A percentile compares a stretch with the other conserved stretches of the same genome.
phyloP scores from a whole-genome alignment of 805 yeast genomes.

The Metschnikowia picachoensis region DNA sequence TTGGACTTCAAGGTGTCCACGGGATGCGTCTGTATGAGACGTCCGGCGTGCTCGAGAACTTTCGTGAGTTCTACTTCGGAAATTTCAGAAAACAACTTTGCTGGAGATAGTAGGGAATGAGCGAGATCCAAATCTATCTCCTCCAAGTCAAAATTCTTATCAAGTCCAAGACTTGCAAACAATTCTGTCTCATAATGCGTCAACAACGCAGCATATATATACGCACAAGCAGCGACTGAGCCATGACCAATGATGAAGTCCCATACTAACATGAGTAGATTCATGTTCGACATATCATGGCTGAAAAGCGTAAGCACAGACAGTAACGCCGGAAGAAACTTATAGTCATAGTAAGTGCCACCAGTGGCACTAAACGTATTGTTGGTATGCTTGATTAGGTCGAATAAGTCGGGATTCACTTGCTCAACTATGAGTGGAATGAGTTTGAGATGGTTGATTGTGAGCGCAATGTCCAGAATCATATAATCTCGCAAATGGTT shows the following conservation, averaged over 20 bases:
- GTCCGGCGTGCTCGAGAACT: constrained; percentile 26
- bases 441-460: constrained; percentile 61
- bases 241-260: constrained; percentile 60
- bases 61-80: constrained; percentile 26
- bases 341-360: constrained; percentile 32
- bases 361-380: constrained; percentile 22
- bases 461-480: constrained; percentile 63
- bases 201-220: constrained; percentile 59
- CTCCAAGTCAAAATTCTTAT: constrained; percentile 7
- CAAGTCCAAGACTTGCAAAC: constrained; percentile 21
- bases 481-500: constrained; percentile 77
- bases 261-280: constrained; percentile 57
- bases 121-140: constrained; percentile 31
- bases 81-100: constrained; percentile 24
- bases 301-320: constrained; percentile 73
- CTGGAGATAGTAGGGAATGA: constrained; percentile 35
- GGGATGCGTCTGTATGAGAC: constrained; percentile 24
- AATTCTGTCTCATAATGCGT: constrained; percentile 43
- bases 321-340: constrained; percentile 59
- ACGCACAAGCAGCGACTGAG: constrained; percentile 52
- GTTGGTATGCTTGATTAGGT: constrained; percentile 37
- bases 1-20: constrained; percentile 19
- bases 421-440: constrained; percentile 58
- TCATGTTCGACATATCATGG: constrained; percentile 57
- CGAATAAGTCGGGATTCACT: constrained; percentile 45